Percentiles rank a stretch among this genome's conserved stretches.
phyloP scores from a whole-genome alignment of 805 yeast species.

The Phaffomyces antillensis region DNA sequence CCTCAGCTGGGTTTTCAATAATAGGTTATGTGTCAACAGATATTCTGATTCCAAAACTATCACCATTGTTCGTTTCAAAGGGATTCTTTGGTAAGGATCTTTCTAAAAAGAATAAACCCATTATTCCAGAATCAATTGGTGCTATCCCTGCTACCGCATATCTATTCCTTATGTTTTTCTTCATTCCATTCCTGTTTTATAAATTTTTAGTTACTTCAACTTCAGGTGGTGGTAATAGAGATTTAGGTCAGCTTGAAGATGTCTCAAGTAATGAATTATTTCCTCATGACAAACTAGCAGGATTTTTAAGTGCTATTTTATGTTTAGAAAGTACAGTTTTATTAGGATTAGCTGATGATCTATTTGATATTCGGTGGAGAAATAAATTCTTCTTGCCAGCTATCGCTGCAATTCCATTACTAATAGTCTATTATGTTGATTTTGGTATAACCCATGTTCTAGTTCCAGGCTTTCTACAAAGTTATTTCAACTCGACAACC shows the following conservation, averaged over 20 bases:
- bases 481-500: conserved; percentile 30
- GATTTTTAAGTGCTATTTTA: conserved; percentile 76
- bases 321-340: conserved; percentile 79
- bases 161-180: conserved; percentile 69
- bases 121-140: conserved; percentile 90
- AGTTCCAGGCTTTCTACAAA: conserved; percentile 58
- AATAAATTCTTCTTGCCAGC: conserved; percentile 96
- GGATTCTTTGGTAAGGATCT: conserved; percentile 86
- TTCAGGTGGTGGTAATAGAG: conserved; percentile 53
- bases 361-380: conserved; percentile 95
- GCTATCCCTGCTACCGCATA: conserved; percentile 78
- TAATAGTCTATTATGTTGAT: conserved; percentile 88
- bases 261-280: conserved; percentile 30
- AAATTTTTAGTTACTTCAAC: conserved; percentile 57
- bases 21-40: conserved; percentile 58
- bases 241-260: conserved; percentile 24
- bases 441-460: conserved; percentile 86
- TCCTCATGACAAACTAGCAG: conserved; percentile 79
- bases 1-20: conserved; percentile 61
- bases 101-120: conserved; percentile 66
- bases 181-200: conserved; percentile 83
- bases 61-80: conserved; percentile 57
- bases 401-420: conserved; percentile 83
- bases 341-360: conserved; percentile 87
- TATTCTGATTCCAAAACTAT: conserved; percentile 60